Evolutionary conservation across 805 yeast genomes (phyloP).

Genomic region (Scheffersomyces coipomensis): DNA sequence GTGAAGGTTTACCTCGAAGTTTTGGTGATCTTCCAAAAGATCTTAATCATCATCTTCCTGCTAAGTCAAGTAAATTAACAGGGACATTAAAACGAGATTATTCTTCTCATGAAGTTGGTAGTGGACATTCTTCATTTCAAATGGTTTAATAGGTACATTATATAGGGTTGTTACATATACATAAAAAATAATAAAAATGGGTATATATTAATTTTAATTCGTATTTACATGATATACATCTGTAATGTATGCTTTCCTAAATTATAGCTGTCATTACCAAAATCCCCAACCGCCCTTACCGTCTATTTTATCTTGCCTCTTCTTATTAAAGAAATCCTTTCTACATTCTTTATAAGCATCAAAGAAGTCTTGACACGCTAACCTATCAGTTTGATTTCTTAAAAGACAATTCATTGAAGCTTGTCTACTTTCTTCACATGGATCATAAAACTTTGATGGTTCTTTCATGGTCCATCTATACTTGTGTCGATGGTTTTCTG

Average conservation of each 20-base stretch:
- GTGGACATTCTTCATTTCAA: slow-evolving; percentile 2
- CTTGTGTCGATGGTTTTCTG: slow-evolving; percentile 68
- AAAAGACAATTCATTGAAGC: slow-evolving; percentile 87
- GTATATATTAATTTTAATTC: not conserved
- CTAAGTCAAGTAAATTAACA: slow-evolving; percentile 2
- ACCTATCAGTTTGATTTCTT: slow-evolving; percentile 63
- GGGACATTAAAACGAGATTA: slow-evolving; percentile 4
- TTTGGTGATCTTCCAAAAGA: not conserved
- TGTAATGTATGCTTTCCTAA: not conserved
- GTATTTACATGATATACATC: not conserved
- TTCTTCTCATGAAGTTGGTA: slow-evolving; percentile 4
- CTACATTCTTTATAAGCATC: slow-evolving; percentile 93
- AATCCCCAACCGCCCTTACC: slow-evolving; percentile 45
- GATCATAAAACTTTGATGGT: slow-evolving; percentile 85
- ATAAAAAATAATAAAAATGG: not conserved
- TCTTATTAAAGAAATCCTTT: slow-evolving; percentile 46
- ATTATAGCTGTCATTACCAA: slow-evolving; percentile 6
- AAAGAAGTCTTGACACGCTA: slow-evolving; percentile 74
- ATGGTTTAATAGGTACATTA: not conserved
- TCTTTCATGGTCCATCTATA: slow-evolving; percentile 70
- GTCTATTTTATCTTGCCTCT: slow-evolving; percentile 30
- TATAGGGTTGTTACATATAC: not conserved
- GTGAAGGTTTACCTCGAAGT: slow-evolving; percentile 7
- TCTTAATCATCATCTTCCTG: not conserved
- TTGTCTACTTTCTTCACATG: slow-evolving; percentile 85